A percentile compares a stretch with the other conserved stretches of the same genome.
phyloP scores from a whole-genome alignment of 129 eudicot species.

The Helichrysum umbraculigerum region DNA sequence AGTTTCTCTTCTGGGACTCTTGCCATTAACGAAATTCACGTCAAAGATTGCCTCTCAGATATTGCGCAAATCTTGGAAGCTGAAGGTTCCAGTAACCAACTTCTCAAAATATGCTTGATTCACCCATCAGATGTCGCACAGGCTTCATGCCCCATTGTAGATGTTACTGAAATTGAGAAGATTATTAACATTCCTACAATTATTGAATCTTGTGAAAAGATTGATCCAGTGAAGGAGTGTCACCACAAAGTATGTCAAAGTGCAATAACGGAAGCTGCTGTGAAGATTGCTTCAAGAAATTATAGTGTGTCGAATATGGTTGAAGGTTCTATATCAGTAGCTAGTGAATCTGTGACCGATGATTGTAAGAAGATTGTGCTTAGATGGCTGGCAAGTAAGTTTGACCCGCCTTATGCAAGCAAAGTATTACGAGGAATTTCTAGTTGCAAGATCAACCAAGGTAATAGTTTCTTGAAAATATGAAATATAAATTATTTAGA shows the following conservation, averaged over 20 bases:
- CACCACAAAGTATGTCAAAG: constrained; percentile 52
- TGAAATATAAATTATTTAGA: background rate
- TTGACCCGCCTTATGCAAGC: constrained; percentile 45
- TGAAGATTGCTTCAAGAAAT: constrained; percentile 33
- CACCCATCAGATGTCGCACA: constrained; percentile 42
- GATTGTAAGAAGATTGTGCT: constrained; percentile 56
- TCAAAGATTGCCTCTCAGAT: constrained; percentile 60
- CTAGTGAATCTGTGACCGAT: constrained; percentile 25
- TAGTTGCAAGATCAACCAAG: constrained; percentile 58
- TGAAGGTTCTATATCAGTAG: constrained; percentile 16
- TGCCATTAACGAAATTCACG: constrained; percentile 34
- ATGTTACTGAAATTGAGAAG: constrained; percentile 43
- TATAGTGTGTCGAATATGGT: constrained; percentile 10
- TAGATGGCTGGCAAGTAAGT: constrained; percentile 57
- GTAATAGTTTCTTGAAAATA: constrained; percentile 24
- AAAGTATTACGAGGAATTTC: constrained; percentile 54
- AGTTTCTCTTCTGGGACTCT: constrained; percentile 36
- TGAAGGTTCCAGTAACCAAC: constrained; percentile 51
- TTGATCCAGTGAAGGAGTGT: constrained; percentile 56
- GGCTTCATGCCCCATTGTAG: constrained; percentile 52
- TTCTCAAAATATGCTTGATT: constrained; percentile 49
- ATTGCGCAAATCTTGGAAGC: constrained; percentile 44
- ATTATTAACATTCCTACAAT: constrained; percentile 31
- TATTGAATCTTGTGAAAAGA: constrained; percentile 40
- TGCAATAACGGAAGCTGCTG: constrained; percentile 56